A percentile compares a stretch with the other conserved stretches of the same genome.
Evolutionary conservation across 805 yeast species (phyloP).

Genomic region (Ascoidea rubescens): DNA sequence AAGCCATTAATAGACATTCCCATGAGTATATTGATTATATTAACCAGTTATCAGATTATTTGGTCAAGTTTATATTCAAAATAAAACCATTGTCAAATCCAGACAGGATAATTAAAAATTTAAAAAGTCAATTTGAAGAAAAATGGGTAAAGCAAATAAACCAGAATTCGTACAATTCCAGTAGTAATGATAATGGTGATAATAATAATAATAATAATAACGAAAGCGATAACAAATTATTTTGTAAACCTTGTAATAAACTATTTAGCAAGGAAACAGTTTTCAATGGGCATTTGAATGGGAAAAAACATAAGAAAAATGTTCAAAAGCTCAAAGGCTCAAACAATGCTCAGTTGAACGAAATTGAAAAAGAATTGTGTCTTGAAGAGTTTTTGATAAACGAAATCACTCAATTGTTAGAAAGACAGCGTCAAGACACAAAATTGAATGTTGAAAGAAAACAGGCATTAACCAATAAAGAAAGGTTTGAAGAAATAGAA

Average conservation of each 20-base stretch:
- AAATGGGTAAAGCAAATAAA: slow-evolving; percentile 13
- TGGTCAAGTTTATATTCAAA: slow-evolving; percentile 31
- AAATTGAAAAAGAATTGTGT: slow-evolving; percentile 13
- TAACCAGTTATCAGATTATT: slow-evolving; percentile 30
- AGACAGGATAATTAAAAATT: slow-evolving; percentile 16
- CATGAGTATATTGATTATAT: slow-evolving; percentile 31
- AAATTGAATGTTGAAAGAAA: slow-evolving; percentile 49
- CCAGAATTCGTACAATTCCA: not conserved
- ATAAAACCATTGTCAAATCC: slow-evolving; percentile 35
- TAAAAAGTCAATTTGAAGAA: slow-evolving; percentile 15
- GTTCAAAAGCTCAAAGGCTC: slow-evolving; percentile 9
- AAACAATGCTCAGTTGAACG: not conserved
- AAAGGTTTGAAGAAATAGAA: slow-evolving; percentile 40
- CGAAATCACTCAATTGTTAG: slow-evolving; percentile 23
- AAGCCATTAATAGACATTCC: slow-evolving; percentile 15
- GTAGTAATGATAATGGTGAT: slow-evolving; percentile 5
- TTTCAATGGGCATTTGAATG: slow-evolving; percentile 51
- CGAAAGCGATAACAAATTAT: slow-evolving; percentile 18
- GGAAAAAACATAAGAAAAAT: slow-evolving; percentile 62
- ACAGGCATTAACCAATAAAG: slow-evolving; percentile 57
- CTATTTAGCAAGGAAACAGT: slow-evolving; percentile 51
- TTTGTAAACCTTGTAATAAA: slow-evolving; percentile 53
- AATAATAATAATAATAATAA: slow-evolving; percentile 3
- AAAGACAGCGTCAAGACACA: slow-evolving; percentile 32
- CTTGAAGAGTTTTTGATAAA: slow-evolving; percentile 26